Base-by-base conservation (phyloP, 2,329 filamentous ascomycete species). In the Pseudocercospora vitis region DNA sequence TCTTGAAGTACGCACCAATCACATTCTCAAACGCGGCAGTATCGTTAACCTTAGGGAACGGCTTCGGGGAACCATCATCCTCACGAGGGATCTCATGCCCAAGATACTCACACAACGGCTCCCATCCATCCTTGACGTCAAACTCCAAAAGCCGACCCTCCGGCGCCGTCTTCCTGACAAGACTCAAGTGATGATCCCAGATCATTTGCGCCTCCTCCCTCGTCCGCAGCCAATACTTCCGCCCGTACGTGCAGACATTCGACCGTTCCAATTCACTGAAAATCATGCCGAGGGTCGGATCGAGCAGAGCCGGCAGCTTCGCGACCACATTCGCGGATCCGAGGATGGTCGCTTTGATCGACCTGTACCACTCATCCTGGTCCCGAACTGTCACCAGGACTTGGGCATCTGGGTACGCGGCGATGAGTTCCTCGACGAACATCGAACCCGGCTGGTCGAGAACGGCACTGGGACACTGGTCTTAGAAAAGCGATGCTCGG, bases 281-380 rank as follows among this genome's bases (percentile, higher is more conserved):
- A 4, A 50, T 42, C 8, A 32, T 7, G 5, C 48, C 18, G n/a
- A 18, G 28, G 3, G 23, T 42, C 1, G 33, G 48, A 23, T 40
- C 33, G 6, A 44, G 28, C 16, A 42, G 18, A 2, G 21, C 28
- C 3, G 44, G 14, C n/a, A 50, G 18, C 3, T 18, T 31, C 7
- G 48, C 35, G 0, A 24, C 14, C 6, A 21, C 4, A 16, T 31
- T 40, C 7, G 33, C 35, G n/a, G 23, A 24, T 7, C 37, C 37
- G 4, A 50, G 23, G 12, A 50, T 50, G 3, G 48, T 50, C 8
- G 47, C 24, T 12, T 46, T 14, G 12, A 52, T 45, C 3, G 49
- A 52, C 23, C 33, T 50, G 21, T 39, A 76, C 74, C 76, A 79
- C 76, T 9, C 18, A 29, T 55, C 48, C 3, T 21, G 12, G 12